Evolutionary conservation across 176 grass and related monocot species (phyloP), one percentile per base, ranked within the genome.

Genomic region (Oropetium thomaeum): DNA sequence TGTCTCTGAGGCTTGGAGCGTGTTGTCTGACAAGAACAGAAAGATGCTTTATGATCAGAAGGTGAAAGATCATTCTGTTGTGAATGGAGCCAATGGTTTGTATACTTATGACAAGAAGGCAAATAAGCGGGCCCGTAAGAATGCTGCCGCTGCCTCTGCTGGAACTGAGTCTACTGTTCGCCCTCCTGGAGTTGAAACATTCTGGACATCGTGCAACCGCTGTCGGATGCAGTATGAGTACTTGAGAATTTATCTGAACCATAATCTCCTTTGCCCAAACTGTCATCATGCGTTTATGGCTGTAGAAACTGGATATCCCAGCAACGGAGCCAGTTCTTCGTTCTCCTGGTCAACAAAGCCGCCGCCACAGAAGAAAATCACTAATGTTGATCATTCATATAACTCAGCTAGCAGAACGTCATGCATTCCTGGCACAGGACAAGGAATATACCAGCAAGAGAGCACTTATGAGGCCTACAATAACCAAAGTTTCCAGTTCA

Each of bases 181-280:
- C 28, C 70, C 72, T 4, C 31, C 49, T 14, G 86, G 71, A 29
- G 54, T 70, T 25, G 61, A 82, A 8, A 97, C 94, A 15, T 97
- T 97, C 60, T 97, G 94, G 90, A 93, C 94, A 27, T 97, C 88
- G 43, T 97, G 94, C 88, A 91, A 86, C 73, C 77, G 63, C 60
- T 97, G 93, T 58, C 80, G 91, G 75, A 97, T 97, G 94, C 94
- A 97, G 86, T 93, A 97, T 33, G 94, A 97, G 70, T 97, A 97
- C 77, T 80, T 93, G 20, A 86, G 94, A 54, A 75, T 89, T 65
- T 97, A 93, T 77, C 83, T 97, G 61, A 93, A 97, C 51, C 88
- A 97, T 82, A 97, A 97, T 42, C 87, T 93, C 60, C 62, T 97
- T 16, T 97, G 90, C 60, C 94, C 90, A 33, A 97, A 93, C 67